Percentiles rank a stretch among this genome's conserved stretches.
phyloP scores from a whole-genome alignment of 345 rosid species.

The Iberis pinnata region DNA sequence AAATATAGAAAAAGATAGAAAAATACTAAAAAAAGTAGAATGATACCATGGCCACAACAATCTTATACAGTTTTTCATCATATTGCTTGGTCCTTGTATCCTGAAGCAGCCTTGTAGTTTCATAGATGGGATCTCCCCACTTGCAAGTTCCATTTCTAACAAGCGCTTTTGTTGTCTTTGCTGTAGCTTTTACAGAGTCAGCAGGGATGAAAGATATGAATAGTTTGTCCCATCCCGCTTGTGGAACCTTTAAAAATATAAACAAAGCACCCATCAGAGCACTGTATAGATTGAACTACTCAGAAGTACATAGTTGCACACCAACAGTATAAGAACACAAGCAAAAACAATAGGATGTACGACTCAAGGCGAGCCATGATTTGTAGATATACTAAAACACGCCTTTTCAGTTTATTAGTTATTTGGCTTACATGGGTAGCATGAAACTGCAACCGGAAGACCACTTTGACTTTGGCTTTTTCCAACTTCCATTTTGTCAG shows the following conservation, averaged over 20 bases:
- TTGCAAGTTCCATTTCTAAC: conserved; percentile 95
- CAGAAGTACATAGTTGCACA: conserved; percentile 1
- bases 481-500: conserved; percentile 77
- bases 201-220: conserved; percentile 82
- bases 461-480: conserved; percentile 93
- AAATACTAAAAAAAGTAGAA: not conserved
- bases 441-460: conserved; percentile 88
- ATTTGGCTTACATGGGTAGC: conserved; percentile 81
- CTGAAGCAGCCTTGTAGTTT: conserved; percentile 90
- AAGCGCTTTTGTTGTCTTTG: conserved; percentile 89
- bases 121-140: conserved; percentile 99
- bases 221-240: conserved; percentile 93
- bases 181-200: conserved; percentile 87
- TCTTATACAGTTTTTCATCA: conserved; percentile 77
- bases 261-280: conserved; percentile 19
- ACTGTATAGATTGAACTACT: not conserved
- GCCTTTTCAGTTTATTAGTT: not conserved
- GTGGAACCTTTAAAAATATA: conserved; percentile 54
- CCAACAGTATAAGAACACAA: not conserved
- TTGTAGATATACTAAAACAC: not conserved
- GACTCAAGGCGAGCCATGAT: too few relatives aligned
- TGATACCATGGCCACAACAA: conserved; percentile 82
- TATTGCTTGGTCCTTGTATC: conserved; percentile 66
- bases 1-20: not conserved
- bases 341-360: not conserved